Evolutionary conservation across 2,329 filamentous ascomycete genomes (phyloP).

Genomic region (Coniochaeta sp.): DNA sequence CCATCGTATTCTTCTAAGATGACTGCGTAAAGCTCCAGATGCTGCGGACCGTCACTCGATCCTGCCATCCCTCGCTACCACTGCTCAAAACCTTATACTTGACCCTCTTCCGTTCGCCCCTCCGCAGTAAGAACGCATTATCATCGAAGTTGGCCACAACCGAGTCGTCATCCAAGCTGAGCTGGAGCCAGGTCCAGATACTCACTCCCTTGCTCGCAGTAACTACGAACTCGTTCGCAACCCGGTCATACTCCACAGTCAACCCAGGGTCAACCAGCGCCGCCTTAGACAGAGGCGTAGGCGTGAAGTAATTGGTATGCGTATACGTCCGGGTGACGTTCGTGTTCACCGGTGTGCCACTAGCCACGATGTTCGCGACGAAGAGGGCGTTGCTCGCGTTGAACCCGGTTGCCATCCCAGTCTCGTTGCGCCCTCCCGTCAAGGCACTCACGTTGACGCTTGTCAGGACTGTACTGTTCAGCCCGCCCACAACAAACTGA

Average conservation of each 20-base stretch:
- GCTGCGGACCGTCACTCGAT: slow-evolving; percentile 40
- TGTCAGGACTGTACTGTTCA: slow-evolving; percentile 39
- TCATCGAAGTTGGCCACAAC: slow-evolving; percentile 42
- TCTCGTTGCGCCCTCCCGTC: neutral
- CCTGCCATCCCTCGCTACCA: slow-evolving; percentile 31
- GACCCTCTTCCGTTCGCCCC: slow-evolving; percentile 35
- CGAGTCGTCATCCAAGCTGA: slow-evolving; percentile 29
- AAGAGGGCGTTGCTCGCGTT: slow-evolving; percentile 17
- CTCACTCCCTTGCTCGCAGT: slow-evolving; percentile 39
- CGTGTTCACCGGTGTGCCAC: slow-evolving; percentile 38
- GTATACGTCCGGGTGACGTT: slow-evolving; percentile 30
- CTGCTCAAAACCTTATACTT: slow-evolving; percentile 38
- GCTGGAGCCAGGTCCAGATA: slow-evolving; percentile 48
- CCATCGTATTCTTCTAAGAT: neutral
- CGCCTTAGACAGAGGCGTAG: slow-evolving; percentile 35
- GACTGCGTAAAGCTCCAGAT: slow-evolving; percentile 34
- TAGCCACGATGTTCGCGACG: slow-evolving; percentile 31
- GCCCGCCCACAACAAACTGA: slow-evolving; percentile 35
- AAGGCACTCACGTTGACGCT: slow-evolving; percentile 7
- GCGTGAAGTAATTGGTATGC: slow-evolving; percentile 43
- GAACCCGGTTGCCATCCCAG: neutral
- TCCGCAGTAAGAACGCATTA: slow-evolving; percentile 43
- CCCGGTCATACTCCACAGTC: slow-evolving; percentile 13
- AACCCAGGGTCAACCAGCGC: slow-evolving; percentile 41
- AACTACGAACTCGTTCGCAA: slow-evolving; percentile 32